phyloP scores from a whole-genome alignment of 208 protist species.

The Wallacemonas rigidus region DNA sequence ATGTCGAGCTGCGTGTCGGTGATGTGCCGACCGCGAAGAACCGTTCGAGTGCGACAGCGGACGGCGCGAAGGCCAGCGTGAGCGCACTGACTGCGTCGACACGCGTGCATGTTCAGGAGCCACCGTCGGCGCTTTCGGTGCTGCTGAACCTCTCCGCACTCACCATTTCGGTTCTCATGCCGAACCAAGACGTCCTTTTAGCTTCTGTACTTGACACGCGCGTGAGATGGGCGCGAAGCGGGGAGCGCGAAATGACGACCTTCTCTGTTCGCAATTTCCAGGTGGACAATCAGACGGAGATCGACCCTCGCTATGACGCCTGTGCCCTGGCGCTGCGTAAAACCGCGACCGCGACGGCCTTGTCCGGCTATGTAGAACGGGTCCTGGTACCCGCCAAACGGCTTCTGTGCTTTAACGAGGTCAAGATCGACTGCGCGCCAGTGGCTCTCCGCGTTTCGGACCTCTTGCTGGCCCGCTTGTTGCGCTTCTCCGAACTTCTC shows the following conservation, averaged over 20 bases:
- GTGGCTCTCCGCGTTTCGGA: slow-evolving; percentile 82
- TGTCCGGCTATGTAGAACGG: slow-evolving; percentile 61
- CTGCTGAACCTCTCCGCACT: slow-evolving; percentile 63
- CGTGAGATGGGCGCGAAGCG: slow-evolving; percentile 57
- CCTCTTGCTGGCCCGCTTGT: slow-evolving; percentile 62
- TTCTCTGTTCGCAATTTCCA: slow-evolving; percentile 86
- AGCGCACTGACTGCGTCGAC: slow-evolving; percentile 29
- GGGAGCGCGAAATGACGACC: slow-evolving; percentile 43
- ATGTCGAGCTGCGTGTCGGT: neutral
- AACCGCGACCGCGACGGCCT: slow-evolving; percentile 32
- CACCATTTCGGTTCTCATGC: slow-evolving; percentile 69
- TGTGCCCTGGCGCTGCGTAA: slow-evolving; percentile 69
- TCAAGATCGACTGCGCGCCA: slow-evolving; percentile 77
- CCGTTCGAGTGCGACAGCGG: slow-evolving; percentile 32
- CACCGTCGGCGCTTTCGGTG: slow-evolving; percentile 54
- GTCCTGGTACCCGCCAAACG: slow-evolving; percentile 53
- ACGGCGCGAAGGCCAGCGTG: slow-evolving; percentile 27
- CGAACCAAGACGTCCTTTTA: slow-evolving; percentile 70
- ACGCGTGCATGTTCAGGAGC: slow-evolving; percentile 19
- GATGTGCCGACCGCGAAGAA: neutral
- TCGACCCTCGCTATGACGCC: slow-evolving; percentile 71
- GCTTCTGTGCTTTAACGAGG: slow-evolving; percentile 70
- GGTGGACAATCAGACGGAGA: slow-evolving; percentile 88
- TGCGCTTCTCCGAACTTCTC: slow-evolving; percentile 34
- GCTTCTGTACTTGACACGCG: slow-evolving; percentile 63